A percentile compares a stretch with the other conserved stretches of the same genome.
These are phyloP conservation scores for Phlyctochytrium planicorne DNA, from an alignment of 192 early-diverging fungal genomes.

Conservation along the genomic window DNA sequence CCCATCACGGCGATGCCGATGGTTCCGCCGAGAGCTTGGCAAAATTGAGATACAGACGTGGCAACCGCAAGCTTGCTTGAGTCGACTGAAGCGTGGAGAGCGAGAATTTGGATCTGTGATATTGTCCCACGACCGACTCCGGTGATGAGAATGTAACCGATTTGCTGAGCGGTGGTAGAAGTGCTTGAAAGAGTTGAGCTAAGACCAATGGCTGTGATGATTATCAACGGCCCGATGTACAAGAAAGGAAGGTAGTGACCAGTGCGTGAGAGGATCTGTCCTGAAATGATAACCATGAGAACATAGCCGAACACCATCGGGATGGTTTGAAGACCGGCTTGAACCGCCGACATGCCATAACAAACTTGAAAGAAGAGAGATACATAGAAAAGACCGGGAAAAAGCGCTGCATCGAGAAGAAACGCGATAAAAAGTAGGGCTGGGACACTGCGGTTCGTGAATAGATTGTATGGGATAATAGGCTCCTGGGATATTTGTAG, in stretches of 20 bases:
- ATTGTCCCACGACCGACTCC: conserved; percentile 75
- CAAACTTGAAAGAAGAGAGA: conserved; percentile 83
- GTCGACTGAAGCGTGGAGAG: conserved; percentile 26
- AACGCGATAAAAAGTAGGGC: conserved; percentile 33
- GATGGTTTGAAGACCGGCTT: conserved; percentile 71
- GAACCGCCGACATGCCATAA: conserved; percentile 66
- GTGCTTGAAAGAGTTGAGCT: conserved; percentile 56
- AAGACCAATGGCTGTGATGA: conserved; percentile 65
- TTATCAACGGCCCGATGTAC: conserved; percentile 33
- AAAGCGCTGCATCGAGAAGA: conserved; percentile 42
- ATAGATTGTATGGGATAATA: conserved; percentile 65
- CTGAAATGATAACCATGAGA: conserved; percentile 62
- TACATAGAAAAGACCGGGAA: conserved; percentile 68
- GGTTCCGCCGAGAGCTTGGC: conserved; percentile 58
- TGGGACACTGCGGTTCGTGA: conserved; percentile 50
- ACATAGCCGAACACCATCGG: conserved; percentile 76
- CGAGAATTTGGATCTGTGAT: conserved; percentile 71
- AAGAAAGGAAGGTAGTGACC: conserved; percentile 21
- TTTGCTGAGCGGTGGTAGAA: conserved; percentile 50
- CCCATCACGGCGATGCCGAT: conserved; percentile 66
- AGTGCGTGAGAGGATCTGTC: conserved; percentile 57
- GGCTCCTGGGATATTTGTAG: conserved; percentile 62
- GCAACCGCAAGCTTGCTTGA: conserved; percentile 13
- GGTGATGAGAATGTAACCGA: conserved; percentile 65
- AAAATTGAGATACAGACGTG: conserved; percentile 43